Conservation (phyloP, 2,329 filamentous ascomycete species). For the Ophiostoma australiae region DNA sequence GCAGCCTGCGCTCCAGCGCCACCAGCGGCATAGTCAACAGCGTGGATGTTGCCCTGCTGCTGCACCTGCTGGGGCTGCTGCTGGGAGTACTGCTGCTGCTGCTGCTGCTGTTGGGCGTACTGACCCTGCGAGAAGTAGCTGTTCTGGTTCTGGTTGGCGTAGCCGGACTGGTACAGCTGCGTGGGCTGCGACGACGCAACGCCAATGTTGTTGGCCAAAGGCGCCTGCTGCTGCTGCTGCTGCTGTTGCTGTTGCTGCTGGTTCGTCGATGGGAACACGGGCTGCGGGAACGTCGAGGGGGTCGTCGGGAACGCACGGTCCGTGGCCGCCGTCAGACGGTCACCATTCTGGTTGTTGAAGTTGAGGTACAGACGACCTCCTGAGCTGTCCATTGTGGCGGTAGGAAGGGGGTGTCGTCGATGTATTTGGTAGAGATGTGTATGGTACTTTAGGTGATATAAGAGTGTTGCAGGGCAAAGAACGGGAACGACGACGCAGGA, state of each 20-base stretch:
- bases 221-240: constrained; percentile 29
- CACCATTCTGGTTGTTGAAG: constrained; percentile 57
- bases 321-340: constrained; percentile 52
- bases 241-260: constrained; percentile 31
- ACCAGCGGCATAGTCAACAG: constrained; percentile 5
- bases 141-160: background rate
- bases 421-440: background rate
- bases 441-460: background rate
- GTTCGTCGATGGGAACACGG: constrained; percentile 56
- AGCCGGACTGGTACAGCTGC: constrained; percentile 3
- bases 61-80: background rate
- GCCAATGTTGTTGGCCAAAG: constrained; percentile 38
- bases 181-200: constrained; percentile 38
- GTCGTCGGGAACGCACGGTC: constrained; percentile 74
- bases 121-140: constrained; percentile 57
- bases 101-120: constrained; percentile 29
- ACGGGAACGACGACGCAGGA: background rate
- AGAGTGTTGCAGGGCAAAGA: background rate
- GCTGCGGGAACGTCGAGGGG: constrained; percentile 93
- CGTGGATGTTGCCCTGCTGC: constrained; percentile 33
- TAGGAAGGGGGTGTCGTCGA: background rate
- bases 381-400: constrained; percentile 47
- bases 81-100: constrained; percentile 21
- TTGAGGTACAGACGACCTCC: constrained; percentile 63
- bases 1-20: constrained; percentile 2